Evolutionary conservation across 2,329 filamentous ascomycete species (phyloP).

Genomic region (Aspergillus ruber): DNA sequence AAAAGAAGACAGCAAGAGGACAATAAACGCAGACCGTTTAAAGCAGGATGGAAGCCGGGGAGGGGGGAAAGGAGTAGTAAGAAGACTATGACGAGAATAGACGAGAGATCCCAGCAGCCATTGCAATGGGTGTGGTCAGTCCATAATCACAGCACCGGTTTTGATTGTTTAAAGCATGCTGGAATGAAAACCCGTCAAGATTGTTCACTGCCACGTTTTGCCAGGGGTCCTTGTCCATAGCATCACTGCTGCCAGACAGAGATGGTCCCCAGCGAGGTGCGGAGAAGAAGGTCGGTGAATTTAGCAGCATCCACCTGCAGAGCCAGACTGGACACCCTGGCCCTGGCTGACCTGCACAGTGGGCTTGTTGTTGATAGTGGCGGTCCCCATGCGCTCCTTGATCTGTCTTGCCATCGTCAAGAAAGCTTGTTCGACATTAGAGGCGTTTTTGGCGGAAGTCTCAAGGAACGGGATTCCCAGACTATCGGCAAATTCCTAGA

Average conservation of each 20-base stretch:
- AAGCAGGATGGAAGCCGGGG: conserved; percentile 19
- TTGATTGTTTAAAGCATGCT: conserved; percentile 5
- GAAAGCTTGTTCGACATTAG: conserved; percentile 99
- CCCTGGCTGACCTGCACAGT: conserved; percentile 93
- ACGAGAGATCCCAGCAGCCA: conserved; percentile 9
- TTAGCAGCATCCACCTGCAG: conserved; percentile 87
- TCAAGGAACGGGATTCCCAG: conserved; percentile 98
- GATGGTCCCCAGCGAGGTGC: conserved; percentile 20
- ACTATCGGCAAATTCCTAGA: conserved; percentile 95
- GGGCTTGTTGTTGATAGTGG: conserved; percentile 95
- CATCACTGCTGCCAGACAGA: conserved; percentile 13
- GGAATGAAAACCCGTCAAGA: background rate
- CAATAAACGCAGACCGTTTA: conserved; percentile 24
- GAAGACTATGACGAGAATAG: conserved; percentile 9
- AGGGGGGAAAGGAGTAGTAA: conserved; percentile 1
- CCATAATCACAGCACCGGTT: background rate
- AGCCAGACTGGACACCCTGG: conserved; percentile 83
- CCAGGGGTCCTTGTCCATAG: background rate
- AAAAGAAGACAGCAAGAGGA: conserved; percentile 16
- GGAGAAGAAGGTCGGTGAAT: conserved; percentile 17
- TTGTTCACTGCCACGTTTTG: background rate
- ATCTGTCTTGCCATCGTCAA: conserved; percentile 99
- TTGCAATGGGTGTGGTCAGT: conserved; percentile 5
- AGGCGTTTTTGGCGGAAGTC: conserved; percentile 98
- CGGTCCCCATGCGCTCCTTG: conserved; percentile 99